These are phyloP conservation scores for Giardia duodenalis DNA, from an alignment of 208 protist species.

Conservation along the genomic window DNA sequence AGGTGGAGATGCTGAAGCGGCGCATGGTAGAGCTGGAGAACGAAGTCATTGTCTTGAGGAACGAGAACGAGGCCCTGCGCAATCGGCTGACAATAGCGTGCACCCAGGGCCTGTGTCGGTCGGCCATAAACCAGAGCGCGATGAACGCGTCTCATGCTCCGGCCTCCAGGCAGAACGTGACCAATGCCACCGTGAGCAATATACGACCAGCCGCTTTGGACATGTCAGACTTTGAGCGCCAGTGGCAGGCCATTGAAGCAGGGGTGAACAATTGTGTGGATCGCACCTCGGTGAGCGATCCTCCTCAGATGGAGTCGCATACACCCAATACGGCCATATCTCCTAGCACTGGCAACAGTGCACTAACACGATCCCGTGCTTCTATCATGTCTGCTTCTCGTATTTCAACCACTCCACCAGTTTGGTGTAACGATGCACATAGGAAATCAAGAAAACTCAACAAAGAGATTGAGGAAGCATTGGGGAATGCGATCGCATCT, in stretches of 20 bases:
- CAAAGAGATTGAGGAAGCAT: background rate
- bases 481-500: background rate
- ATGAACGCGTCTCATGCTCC: background rate
- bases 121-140: no score
- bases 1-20: background rate
- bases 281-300: no score
- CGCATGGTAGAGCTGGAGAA: background rate
- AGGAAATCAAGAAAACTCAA: background rate
- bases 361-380: no score
- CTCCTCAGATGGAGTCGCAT: no score
- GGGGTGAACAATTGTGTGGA: background rate
- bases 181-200: background rate
- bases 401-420: background rate
- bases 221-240: background rate
- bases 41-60: background rate
- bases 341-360: no score
- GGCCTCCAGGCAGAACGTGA: background rate
- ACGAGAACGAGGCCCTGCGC: background rate
- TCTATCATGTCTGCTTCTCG: background rate
- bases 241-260: background rate
- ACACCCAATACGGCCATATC: background rate
- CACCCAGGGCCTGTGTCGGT: background rate
- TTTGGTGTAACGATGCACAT: background rate
- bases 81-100: background rate
- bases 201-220: background rate